Evolutionary conservation across 441 rosid genomes (phyloP).

Genomic region (Croton laevigatus): DNA sequence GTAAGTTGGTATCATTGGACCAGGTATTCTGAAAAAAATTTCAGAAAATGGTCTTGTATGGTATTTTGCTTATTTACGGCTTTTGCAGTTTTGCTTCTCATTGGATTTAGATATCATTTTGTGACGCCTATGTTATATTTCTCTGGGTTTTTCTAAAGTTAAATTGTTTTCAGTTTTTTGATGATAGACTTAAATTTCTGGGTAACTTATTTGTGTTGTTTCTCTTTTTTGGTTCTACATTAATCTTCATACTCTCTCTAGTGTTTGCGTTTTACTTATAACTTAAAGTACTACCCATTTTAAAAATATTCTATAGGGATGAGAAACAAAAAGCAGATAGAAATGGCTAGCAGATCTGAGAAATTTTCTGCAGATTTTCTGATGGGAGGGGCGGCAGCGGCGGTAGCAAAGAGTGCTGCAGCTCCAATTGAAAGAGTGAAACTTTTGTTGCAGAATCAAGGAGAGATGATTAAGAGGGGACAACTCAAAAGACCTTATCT

Average conservation of each 20-base stretch:
- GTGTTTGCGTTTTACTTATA: background rate
- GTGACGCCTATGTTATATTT: background rate
- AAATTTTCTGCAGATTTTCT: conserved; percentile 70
- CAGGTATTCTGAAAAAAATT: background rate
- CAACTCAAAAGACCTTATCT: conserved; percentile 62
- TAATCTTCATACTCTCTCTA: background rate
- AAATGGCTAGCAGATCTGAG: conserved; percentile 39
- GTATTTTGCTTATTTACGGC: background rate
- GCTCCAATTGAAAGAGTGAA: conserved; percentile 97
- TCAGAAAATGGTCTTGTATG: background rate
- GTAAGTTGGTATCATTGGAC: too few species aligned
- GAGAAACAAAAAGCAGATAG: conserved; percentile 24
- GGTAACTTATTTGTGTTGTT: background rate
- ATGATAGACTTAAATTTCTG: background rate
- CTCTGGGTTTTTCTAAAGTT: background rate
- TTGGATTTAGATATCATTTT: background rate
- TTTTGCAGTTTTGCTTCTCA: background rate
- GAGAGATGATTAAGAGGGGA: conserved; percentile 81
- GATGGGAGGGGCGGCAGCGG: conserved; percentile 80
- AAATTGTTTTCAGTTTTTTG: background rate
- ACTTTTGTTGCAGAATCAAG: conserved; percentile 91
- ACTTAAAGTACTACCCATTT: background rate
- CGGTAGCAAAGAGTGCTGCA: conserved; percentile 67
- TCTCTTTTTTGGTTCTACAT: background rate
- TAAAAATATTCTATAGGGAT: conserved; percentile 21